phyloP scores from a whole-genome alignment of 2,329 filamentous ascomycete genomes.

The Colletotrichum melonis region DNA sequence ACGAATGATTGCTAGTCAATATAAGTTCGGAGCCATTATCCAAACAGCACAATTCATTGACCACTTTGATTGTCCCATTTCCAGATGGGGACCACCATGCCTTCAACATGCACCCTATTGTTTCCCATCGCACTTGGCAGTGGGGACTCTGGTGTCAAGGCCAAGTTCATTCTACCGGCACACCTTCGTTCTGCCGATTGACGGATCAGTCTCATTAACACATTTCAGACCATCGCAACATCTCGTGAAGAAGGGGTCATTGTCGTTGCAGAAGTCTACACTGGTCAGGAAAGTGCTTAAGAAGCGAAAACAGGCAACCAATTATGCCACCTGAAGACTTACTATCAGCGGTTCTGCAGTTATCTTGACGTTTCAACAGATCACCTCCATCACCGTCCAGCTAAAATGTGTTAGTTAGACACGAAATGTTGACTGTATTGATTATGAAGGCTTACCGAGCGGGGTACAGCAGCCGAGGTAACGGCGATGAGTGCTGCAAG shows the following conservation, averaged over 20 bases:
- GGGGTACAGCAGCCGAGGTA: not conserved
- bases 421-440: no score
- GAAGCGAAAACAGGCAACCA: fast-evolving
- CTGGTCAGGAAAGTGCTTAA: not conserved
- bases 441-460: not conserved
- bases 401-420: not conserved
- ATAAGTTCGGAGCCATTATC: not conserved
- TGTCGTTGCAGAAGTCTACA: slow-evolving; percentile 1
- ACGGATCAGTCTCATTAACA: not conserved
- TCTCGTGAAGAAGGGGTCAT: not conserved
- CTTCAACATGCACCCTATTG: no score
- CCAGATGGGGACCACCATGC: no score
- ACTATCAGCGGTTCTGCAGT: slow-evolving; percentile 3
- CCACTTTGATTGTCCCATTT: no score
- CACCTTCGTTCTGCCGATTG: not conserved
- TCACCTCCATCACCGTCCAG: not conserved
- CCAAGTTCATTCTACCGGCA: not conserved
- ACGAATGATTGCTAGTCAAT: not conserved
- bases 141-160: no score
- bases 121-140: no score
- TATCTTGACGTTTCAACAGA: not conserved
- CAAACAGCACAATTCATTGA: no score
- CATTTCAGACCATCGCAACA: slow-evolving; percentile 7
- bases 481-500: not conserved
- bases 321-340: not conserved